Conservation (phyloP, 2,329 filamentous ascomycete species). For the Fusarium odoratissimum region DNA sequence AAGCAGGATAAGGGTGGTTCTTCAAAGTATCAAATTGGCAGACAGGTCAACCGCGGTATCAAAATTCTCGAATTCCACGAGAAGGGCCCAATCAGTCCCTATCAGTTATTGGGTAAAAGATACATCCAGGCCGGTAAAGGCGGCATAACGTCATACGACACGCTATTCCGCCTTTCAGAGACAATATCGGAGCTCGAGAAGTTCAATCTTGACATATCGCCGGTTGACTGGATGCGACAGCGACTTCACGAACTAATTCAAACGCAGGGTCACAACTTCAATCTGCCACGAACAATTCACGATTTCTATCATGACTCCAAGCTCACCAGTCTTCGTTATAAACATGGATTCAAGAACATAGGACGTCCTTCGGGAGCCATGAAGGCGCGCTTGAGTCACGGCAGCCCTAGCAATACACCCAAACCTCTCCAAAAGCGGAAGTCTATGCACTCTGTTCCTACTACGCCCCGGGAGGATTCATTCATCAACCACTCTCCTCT, state of each 20-base stretch:
- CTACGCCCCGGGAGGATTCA: constrained; percentile 46
- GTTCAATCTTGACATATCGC: constrained; percentile 64
- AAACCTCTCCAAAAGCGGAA: constrained; percentile 50
- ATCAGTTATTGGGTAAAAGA: constrained; percentile 65
- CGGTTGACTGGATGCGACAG: constrained; percentile 68
- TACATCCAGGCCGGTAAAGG: constrained; percentile 58
- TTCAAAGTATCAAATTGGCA: constrained; percentile 64
- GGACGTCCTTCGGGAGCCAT: constrained; percentile 63
- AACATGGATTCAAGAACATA: constrained; percentile 68
- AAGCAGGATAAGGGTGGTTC: constrained; percentile 51
- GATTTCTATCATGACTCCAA: constrained; percentile 69
- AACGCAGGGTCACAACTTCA: constrained; percentile 60
- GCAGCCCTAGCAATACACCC: constrained; percentile 41
- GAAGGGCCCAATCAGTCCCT: constrained; percentile 64
- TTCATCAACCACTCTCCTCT: constrained; percentile 46
- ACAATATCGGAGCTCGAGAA: constrained; percentile 65
- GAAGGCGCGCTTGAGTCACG: constrained; percentile 49
- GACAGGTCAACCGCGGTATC: constrained; percentile 67
- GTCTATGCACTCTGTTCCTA: constrained; percentile 46
- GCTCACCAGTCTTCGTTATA: constrained; percentile 59
- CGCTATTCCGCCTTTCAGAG: constrained; percentile 65
- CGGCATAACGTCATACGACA: constrained; percentile 64
- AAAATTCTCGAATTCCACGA: constrained; percentile 64
- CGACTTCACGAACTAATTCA: constrained; percentile 63
- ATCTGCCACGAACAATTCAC: constrained; percentile 61